Percentiles rank a stretch among this genome's conserved stretches.
phyloP scores from a whole-genome alignment of 495 filamentous ascomycete genomes.

The Daldinia vernicosa region DNA sequence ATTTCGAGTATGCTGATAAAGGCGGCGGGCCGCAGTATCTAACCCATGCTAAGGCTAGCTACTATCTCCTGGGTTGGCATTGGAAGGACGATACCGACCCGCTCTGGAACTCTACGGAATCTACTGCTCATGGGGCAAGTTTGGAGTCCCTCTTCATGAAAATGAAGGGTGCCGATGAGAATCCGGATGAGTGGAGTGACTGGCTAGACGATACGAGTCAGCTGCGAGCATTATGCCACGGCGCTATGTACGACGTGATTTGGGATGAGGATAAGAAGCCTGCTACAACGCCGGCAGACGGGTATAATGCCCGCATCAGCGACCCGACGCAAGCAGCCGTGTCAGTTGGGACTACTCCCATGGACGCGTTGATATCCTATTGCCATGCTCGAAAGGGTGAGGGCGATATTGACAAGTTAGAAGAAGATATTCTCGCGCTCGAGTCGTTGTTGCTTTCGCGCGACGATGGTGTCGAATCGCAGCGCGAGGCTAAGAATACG shows the following conservation, averaged over 20 bases:
- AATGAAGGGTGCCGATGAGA: slow-evolving; percentile 35
- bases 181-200: slow-evolving; percentile 2
- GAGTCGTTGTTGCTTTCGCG: slow-evolving; percentile 41
- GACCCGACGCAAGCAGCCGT: slow-evolving; percentile 42
- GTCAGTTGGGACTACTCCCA: slow-evolving; percentile 56
- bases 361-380: slow-evolving; percentile 58
- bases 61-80: slow-evolving; percentile 65
- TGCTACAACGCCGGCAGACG: slow-evolving; percentile 46
- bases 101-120: not conserved
- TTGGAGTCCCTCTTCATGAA: not conserved
- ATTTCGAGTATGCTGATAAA: slow-evolving; percentile 49
- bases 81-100: slow-evolving; percentile 1
- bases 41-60: slow-evolving; percentile 48
- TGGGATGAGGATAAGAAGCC: slow-evolving; percentile 48
- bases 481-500: slow-evolving; percentile 45
- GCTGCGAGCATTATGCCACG: slow-evolving; percentile 50
- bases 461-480: slow-evolving; percentile 51
- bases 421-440: slow-evolving; percentile 37
- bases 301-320: slow-evolving; percentile 13
- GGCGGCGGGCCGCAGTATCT: slow-evolving; percentile 32
- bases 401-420: slow-evolving; percentile 29
- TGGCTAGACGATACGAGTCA: slow-evolving; percentile 20
- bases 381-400: slow-evolving; percentile 26
- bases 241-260: slow-evolving; percentile 56
- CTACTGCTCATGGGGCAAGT: not conserved